A percentile compares a stretch with the other conserved stretches of the same genome.
Evolutionary conservation across 1,139 yeast species (phyloP).

Genomic region (Geotrichum bryndzae): DNA sequence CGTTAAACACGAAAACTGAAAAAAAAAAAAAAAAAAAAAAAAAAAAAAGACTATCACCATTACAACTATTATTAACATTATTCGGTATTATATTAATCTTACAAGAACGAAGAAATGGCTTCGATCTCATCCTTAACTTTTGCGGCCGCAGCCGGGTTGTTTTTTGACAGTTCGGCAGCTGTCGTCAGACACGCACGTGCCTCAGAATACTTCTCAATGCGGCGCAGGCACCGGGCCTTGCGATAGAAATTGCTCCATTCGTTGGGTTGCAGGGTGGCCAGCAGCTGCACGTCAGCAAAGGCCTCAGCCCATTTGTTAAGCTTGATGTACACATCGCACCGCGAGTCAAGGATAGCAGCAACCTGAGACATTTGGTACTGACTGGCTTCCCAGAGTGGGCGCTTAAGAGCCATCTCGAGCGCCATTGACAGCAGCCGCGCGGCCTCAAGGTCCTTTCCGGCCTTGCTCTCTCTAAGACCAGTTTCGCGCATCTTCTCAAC

Average conservation of each 20-base stretch:
- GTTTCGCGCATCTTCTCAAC: slow-evolving; percentile 68
- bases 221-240: slow-evolving; percentile 67
- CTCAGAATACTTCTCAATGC: slow-evolving; percentile 62
- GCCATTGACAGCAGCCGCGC: slow-evolving; percentile 69
- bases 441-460: slow-evolving; percentile 62
- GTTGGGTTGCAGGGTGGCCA: slow-evolving; percentile 55
- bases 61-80: neutral
- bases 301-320: slow-evolving; percentile 64
- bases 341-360: slow-evolving; percentile 62
- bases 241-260: slow-evolving; percentile 77
- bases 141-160: slow-evolving; percentile 11
- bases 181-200: slow-evolving; percentile 74
- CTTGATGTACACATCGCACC: slow-evolving; percentile 77
- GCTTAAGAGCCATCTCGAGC: slow-evolving; percentile 69
- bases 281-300: slow-evolving; percentile 71
- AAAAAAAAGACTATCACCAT: neutral
- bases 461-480: slow-evolving; percentile 60
- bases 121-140: slow-evolving; percentile 14
- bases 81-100: neutral
- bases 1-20: neutral
- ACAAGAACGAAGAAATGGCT: neutral
- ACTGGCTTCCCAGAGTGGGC: slow-evolving; percentile 84
- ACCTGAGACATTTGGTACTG: slow-evolving; percentile 75
- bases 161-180: slow-evolving; percentile 48
- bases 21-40: too few relatives aligned